Evolutionary conservation across 176 grass and related monocot species (phyloP).

Genomic region (Zea luxurians): DNA sequence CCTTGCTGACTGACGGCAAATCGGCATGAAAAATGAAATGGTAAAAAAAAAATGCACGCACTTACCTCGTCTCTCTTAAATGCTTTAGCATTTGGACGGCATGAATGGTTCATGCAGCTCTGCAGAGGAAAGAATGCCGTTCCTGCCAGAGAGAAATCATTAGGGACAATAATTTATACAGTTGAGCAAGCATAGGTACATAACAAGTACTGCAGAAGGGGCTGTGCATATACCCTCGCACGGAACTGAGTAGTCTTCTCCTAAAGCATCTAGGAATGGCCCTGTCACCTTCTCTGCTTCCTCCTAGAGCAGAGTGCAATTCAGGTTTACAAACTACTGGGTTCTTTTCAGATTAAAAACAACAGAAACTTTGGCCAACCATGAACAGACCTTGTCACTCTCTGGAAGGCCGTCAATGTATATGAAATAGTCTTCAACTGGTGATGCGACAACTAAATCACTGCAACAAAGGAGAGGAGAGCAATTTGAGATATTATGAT

Average conservation of each 20-base stretch:
- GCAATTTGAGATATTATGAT: conserved; percentile 20
- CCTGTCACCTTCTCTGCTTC: conserved; percentile 58
- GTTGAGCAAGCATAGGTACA: neutral
- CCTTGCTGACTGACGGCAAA: conserved; percentile 22
- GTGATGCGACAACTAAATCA: conserved; percentile 89
- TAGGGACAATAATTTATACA: conserved; percentile 15
- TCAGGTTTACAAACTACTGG: conserved; percentile 29
- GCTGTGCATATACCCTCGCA: conserved; percentile 68
- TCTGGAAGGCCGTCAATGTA: conserved; percentile 87
- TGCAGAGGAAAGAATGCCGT: conserved; percentile 95
- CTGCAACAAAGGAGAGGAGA: conserved; percentile 44
- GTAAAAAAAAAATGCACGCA: neutral
- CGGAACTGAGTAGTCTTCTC: conserved; percentile 82
- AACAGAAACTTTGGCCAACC: conserved; percentile 5
- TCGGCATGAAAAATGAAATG: conserved; percentile 20
- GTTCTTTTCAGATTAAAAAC: conserved; percentile 12
- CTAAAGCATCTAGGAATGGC: conserved; percentile 64
- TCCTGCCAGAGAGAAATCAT: conserved; percentile 49
- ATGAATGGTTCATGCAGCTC: conserved; percentile 98
- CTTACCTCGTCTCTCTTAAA: conserved; percentile 90
- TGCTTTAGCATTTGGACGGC: conserved; percentile 92
- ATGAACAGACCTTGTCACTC: conserved; percentile 66
- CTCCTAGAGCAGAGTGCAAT: conserved; percentile 46
- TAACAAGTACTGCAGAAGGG: conserved; percentile 1
- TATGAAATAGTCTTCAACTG: conserved; percentile 95